These are phyloP conservation scores for Curvularia lunata DNA, from an alignment of 2,329 filamentous ascomycete species.

Conservation along the genomic window DNA sequence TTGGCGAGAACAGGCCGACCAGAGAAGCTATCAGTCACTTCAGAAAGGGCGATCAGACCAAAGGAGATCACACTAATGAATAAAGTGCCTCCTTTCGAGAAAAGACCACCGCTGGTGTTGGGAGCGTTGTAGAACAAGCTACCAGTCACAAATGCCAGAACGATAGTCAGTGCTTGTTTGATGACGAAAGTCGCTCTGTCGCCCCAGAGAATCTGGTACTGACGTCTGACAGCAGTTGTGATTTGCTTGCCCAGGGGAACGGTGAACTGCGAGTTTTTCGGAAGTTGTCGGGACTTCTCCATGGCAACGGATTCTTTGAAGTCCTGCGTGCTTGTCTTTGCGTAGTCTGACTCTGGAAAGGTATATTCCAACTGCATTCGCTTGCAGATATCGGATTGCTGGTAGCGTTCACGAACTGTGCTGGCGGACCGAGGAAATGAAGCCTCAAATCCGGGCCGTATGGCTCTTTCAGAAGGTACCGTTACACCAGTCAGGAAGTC, in stretches of 20 bases:
- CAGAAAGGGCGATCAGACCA: constrained; percentile 66
- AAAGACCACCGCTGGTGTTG: constrained; percentile 62
- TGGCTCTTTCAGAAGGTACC: constrained; percentile 48
- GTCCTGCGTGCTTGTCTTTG: not conserved
- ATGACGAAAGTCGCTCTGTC: constrained; percentile 68
- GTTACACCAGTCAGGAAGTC: constrained; percentile 79
- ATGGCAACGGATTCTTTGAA: not conserved
- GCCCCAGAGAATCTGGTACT: constrained; percentile 70
- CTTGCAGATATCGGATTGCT: not conserved
- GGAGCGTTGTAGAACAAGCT: constrained; percentile 70
- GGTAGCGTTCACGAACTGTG: constrained; percentile 32
- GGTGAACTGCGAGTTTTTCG: constrained; percentile 55
- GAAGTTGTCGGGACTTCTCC: constrained; percentile 44
- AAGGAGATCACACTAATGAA: constrained; percentile 70
- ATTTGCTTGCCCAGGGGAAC: not conserved
- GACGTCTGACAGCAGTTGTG: constrained; percentile 60
- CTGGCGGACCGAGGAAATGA: constrained; percentile 50
- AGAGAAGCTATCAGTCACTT: constrained; percentile 64
- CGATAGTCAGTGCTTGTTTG: constrained; percentile 64
- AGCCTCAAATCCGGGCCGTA: constrained; percentile 48
- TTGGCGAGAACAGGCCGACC: constrained; percentile 84
- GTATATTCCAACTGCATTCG: not conserved
- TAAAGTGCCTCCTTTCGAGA: constrained; percentile 67
- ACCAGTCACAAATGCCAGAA: constrained; percentile 67
- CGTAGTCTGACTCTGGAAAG: not conserved